Percentiles rank a stretch among this genome's conserved stretches.
phyloP scores from a whole-genome alignment of 129 eudicot genomes.

The Glebionis coronaria region DNA sequence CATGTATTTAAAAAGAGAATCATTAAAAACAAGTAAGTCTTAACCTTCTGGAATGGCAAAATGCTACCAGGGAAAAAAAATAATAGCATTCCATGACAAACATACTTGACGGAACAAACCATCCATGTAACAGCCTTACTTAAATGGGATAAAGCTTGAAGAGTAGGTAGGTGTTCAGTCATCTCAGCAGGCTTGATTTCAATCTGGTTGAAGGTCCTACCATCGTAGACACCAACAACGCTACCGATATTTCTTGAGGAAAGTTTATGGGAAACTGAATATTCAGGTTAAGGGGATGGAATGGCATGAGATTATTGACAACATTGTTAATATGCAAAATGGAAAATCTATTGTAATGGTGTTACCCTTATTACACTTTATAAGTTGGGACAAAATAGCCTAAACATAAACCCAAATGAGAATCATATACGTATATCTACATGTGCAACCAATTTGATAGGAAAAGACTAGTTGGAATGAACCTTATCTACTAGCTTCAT shows the following conservation, averaged over 20 bases:
- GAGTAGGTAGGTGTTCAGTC: constrained; percentile 97
- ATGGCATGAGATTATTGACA: too few relatives aligned
- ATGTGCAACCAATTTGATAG: too few relatives aligned
- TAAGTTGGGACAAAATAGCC: too few relatives aligned
- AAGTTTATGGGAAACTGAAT: too few relatives aligned
- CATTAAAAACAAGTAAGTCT: constrained; percentile 20
- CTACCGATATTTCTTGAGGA: constrained; percentile 97
- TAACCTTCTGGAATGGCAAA: background rate
- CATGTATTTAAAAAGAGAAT: constrained; percentile 1
- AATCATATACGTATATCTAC: too few relatives aligned
- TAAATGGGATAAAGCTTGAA: constrained; percentile 93
- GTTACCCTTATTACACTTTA: too few relatives aligned
- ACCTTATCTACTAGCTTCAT: too few relatives aligned
- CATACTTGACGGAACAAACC: background rate
- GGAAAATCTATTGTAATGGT: too few relatives aligned
- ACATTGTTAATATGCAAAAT: too few relatives aligned
- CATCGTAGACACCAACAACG: constrained; percentile 87
- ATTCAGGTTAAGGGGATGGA: too few relatives aligned
- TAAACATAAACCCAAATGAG: too few relatives aligned
- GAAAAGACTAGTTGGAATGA: too few relatives aligned
- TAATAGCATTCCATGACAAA: background rate
- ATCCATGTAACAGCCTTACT: constrained; percentile 36
- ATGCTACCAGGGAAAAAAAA: constrained; percentile 14
- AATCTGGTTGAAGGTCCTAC: constrained; percentile 90
- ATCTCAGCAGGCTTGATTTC: constrained; percentile 96